phyloP scores from a whole-genome alignment of 768 basidiomycete genomes.

The Amyloporia xantha region DNA sequence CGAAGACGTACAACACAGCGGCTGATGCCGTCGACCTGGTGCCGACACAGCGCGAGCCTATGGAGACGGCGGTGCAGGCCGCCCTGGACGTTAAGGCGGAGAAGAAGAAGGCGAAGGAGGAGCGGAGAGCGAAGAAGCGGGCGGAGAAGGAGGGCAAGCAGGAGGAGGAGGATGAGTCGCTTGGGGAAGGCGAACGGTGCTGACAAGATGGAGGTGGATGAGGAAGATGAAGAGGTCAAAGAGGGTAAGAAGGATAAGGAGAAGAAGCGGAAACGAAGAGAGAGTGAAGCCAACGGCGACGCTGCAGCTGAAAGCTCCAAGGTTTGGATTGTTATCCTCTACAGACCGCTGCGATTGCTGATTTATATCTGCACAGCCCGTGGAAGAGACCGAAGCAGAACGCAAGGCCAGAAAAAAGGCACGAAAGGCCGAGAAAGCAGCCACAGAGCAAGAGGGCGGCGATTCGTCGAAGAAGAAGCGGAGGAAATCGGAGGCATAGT shows the following conservation, averaged over 20 bases:
- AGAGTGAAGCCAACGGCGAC: conserved; percentile 46
- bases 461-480: conserved; percentile 57
- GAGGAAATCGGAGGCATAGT: conserved; percentile 28
- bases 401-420: conserved; percentile 76
- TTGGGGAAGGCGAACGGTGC: no score
- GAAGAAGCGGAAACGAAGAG: conserved; percentile 44
- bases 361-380: not conserved
- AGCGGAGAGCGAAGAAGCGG: conserved; percentile 62
- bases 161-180: conserved; percentile 9
- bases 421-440: conserved; percentile 70
- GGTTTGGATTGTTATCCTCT: conserved; percentile 9
- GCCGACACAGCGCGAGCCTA: conserved; percentile 79
- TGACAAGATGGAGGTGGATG: conserved; percentile 42
- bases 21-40: conserved; percentile 82
- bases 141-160: conserved; percentile 37
- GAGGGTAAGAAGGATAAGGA: conserved; percentile 33
- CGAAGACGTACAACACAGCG: conserved; percentile 78
- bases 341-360: not conserved
- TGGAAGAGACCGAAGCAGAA: conserved; percentile 75
- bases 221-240: conserved; percentile 30
- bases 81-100: conserved; percentile 84
- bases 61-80: conserved; percentile 66
- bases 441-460: conserved; percentile 38
- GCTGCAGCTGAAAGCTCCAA: conserved; percentile 34
- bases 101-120: conserved; percentile 76